Conservation (phyloP, 306 rosid species). For the Albizia julibrissin region DNA sequence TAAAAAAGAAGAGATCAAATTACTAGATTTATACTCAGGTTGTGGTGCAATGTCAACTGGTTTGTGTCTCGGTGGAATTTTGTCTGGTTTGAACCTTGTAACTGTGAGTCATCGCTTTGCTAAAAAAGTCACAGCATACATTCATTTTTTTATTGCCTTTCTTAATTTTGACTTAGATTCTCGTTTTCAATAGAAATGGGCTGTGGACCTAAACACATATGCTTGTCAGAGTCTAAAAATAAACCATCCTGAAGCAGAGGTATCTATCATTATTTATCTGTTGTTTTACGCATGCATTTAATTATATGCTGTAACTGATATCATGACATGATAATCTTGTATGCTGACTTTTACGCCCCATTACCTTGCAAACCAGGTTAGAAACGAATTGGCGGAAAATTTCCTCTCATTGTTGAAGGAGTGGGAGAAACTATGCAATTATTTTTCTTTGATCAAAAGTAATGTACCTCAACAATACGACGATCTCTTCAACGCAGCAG, state of each 20-base stretch:
- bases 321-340: background rate
- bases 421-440: slow-evolving; percentile 66
- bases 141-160: background rate
- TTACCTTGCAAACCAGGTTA: slow-evolving; percentile 51
- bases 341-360: background rate
- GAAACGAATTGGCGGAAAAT: slow-evolving; percentile 77
- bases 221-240: slow-evolving; percentile 66
- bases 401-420: slow-evolving; percentile 59
- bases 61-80: slow-evolving; percentile 67
- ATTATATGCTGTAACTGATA: background rate
- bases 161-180: background rate
- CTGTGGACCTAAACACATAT: slow-evolving; percentile 63
- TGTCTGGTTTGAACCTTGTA: slow-evolving; percentile 62
- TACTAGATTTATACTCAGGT: slow-evolving; percentile 78
- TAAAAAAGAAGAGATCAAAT: slow-evolving; percentile 44
- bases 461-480: slow-evolving; percentile 43
- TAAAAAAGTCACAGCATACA: background rate
- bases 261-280: slow-evolving; percentile 5
- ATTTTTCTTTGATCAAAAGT: slow-evolving; percentile 44
- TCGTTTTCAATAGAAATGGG: slow-evolving; percentile 67
- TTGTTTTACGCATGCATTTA: background rate
- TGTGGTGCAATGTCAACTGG: slow-evolving; percentile 98
- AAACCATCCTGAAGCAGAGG: slow-evolving; percentile 84
- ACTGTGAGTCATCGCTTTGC: slow-evolving; percentile 53
- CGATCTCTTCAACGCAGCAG: slow-evolving; percentile 27